Conservation (phyloP, 805 yeast species). For the Candida qinlingensis region DNA sequence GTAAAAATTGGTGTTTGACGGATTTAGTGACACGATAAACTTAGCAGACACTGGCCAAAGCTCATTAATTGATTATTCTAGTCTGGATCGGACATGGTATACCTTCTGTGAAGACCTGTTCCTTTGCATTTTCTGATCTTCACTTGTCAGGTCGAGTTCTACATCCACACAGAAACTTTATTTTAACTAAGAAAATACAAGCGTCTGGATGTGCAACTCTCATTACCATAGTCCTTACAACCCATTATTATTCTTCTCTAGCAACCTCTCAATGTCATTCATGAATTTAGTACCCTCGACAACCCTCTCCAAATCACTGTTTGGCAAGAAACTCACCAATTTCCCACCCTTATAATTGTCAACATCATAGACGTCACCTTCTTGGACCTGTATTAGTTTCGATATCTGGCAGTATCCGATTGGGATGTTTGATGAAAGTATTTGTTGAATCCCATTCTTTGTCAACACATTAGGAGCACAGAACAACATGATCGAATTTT, state of each 20-base stretch:
- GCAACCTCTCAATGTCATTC: background rate
- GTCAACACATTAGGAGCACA: constrained; percentile 20
- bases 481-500: constrained; percentile 17
- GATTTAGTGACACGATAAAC: no score
- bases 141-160: no score
- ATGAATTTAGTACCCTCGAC: constrained; percentile 10
- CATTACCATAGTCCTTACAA: background rate
- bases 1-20: no score
- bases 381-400: constrained; percentile 1
- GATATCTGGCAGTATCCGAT: constrained; percentile 19
- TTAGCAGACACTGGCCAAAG: no score
- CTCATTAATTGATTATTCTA: no score
- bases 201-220: no score
- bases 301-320: constrained; percentile 12
- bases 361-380: constrained; percentile 10
- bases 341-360: constrained; percentile 5
- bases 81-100: no score
- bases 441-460: constrained; percentile 17
- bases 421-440: constrained; percentile 18
- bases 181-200: no score
- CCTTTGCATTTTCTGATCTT: no score
- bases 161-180: no score
- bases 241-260: background rate
- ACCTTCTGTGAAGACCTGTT: no score
- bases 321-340: constrained; percentile 14